Evolutionary conservation across 225 moss, liverwort and hornwort species (phyloP), one percentile per base, ranked within the genome.

Genomic region (Rhytidiadelphus loreus): DNA sequence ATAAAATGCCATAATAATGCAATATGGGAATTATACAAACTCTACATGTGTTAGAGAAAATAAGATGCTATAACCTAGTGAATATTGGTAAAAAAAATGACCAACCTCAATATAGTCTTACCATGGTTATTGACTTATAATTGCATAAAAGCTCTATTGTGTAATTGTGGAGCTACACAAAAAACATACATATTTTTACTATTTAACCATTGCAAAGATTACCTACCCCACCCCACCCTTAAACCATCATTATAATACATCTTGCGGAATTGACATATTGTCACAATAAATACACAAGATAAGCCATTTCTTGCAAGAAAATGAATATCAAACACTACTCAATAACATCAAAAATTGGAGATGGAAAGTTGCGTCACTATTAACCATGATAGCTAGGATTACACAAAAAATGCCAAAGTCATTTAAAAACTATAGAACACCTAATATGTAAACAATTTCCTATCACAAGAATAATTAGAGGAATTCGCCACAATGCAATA

Each of bases 361-460:
- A 20, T 41, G 8, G 2, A 41, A 41, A 70, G 8, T 70, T 70
- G 8, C n/a, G 8, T 4, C 15, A 70, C 25, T 22, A 23, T 39
- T 39, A 25, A 41, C 0, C 3, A 70, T 15, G 2, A 12, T 1
- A 66, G 2, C 0, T 14, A 0, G 24, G 0, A 22, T 39, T 24
- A 8, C 1, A 65, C 20, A 24, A 70, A 41, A 2, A 24, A 39
- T 70, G 22, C 24, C 8, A 21, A 39, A 13, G 4, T 69, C 4
- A 24, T 70, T 24, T 23, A 7, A 24, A 39, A 12, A 39, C 7
- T 24, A 70, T 70, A 1, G 4, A 13, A 24, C 0, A 13, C 4
- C 8, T 39, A 7, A 23, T 39, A 69, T 0, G 0, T 7, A 69
- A 69, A 69, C 11, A 37, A n/a, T 2, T 24, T 1, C 14, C 25